A percentile compares a stretch with the other conserved stretches of the same genome.
These are phyloP conservation scores for Rhododendron simsii DNA, from an alignment of 148 eudicot genomes.

Conservation along the genomic window DNA sequence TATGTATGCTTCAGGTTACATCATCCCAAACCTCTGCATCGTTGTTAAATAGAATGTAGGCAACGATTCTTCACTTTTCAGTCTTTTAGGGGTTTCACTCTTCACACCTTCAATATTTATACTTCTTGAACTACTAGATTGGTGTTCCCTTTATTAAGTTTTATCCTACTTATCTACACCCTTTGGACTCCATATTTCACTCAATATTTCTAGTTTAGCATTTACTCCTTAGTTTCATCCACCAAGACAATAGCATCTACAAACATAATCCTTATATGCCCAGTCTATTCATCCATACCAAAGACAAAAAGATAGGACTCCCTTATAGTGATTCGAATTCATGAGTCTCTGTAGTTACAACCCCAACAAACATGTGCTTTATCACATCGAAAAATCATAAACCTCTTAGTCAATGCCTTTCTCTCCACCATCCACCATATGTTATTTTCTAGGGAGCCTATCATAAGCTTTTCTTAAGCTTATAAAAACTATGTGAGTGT, in stretches of 20 bases:
- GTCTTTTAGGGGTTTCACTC: background rate
- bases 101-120: background rate
- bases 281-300: background rate
- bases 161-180: background rate
- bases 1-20: background rate
- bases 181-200: background rate
- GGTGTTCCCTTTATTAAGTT: background rate
- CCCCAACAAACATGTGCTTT: background rate
- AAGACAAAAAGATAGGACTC: background rate
- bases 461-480: background rate
- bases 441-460: background rate
- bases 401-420: background rate
- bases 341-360: background rate
- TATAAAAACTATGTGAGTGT: background rate
- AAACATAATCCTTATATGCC: background rate
- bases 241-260: background rate
- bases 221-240: background rate
- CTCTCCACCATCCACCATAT: background rate
- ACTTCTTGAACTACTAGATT: background rate
- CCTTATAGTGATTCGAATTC: background rate
- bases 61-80: background rate
- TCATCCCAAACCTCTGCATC: background rate
- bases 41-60: background rate
- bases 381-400: background rate
- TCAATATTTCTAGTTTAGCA: background rate